Evolutionary conservation across 768 basidiomycete genomes (phyloP), one percentile per base, ranked within the genome.

Genomic region (Lentinula edodes): DNA sequence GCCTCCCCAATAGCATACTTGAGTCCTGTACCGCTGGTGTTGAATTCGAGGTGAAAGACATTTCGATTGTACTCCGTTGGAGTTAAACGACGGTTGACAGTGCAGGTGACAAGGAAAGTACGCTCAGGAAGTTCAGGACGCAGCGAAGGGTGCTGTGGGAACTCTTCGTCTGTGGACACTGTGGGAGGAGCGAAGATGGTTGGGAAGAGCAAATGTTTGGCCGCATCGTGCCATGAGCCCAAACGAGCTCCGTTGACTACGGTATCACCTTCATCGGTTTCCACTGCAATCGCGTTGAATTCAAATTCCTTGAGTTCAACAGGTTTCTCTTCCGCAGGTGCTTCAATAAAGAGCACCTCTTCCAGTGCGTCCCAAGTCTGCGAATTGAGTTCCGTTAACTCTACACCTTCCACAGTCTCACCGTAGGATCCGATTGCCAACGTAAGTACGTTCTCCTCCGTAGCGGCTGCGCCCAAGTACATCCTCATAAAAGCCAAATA

Each of bases 11-110:
- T 93, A 39, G 85, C 87, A 73, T 99, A 99, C 75, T 90, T 93
- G 64, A 99, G 82, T 8, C 95, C 95, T 23, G 97, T 99, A 36
- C 92, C 91, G 32, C 83, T 78, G 2, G 92, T 93, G 71, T 95
- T 87, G 71, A 99, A 95, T 77, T 98, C 97, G 66, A 99, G 83
- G 76, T 99, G 97, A 81, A 98, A 98, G 36, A 99, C 95, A 74
- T 99, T 98, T 66, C 97, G 92, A 74, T 98, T 91, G 75, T 99
- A 99, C 64, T 96, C 94, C 66, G 85, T 74, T 36, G 97, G 97
- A 1, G 97, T 98, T 52, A 99, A 84, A 36, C 97, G 91, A 48
- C 88, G 87, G 77, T 98, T 98, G 73, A 97, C 95, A 6, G 88
- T 85, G 73, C 94, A 95, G 8, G 92, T 96, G 61, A 98, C 88